These are phyloP conservation scores for Ganoderma lingzhi DNA, from an alignment of 1,284 basidiomycete genomes.

Conservation along the genomic window DNA sequence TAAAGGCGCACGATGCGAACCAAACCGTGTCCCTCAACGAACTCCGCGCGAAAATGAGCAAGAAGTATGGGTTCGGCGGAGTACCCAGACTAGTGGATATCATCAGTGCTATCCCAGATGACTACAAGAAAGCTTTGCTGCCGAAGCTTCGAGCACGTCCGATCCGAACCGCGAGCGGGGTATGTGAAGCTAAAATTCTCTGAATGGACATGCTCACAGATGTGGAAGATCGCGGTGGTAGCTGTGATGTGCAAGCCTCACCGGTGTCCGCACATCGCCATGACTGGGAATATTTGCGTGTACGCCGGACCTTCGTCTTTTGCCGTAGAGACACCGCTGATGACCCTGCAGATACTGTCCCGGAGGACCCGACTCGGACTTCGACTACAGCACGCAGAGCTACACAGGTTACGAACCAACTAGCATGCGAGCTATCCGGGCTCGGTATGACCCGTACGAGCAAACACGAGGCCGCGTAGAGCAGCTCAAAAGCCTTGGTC, in stretches of 20 bases:
- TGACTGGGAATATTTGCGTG: conserved; percentile 99
- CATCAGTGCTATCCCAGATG: conserved; percentile 97
- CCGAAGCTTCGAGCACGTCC: conserved; percentile 95
- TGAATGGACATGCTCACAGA: conserved; percentile 21
- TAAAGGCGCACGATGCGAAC: conserved; percentile 86
- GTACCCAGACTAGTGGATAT: conserved; percentile 97
- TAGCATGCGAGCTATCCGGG: conserved; percentile 98
- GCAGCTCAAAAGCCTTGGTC: conserved; percentile 93
- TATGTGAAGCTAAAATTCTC: conserved; percentile 48
- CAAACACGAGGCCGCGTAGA: conserved; percentile 96
- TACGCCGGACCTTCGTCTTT: conserved; percentile 48
- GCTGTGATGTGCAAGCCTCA: conserved; percentile 99
- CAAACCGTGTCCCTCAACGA: conserved; percentile 87
- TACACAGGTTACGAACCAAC: conserved; percentile 99
- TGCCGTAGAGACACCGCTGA: conserved; percentile 7
- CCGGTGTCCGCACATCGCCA: conserved; percentile 98
- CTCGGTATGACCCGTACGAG: conserved; percentile 98
- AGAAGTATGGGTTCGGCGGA: conserved; percentile 87
- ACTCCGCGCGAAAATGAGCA: conserved; percentile 88
- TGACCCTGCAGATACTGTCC: conserved; percentile 86
- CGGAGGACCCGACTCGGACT: conserved; percentile 98
- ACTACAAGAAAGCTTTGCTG: conserved; percentile 91
- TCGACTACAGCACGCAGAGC: conserved; percentile 99
- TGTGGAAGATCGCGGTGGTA: conserved; percentile 89
- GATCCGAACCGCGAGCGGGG: conserved; percentile 97